Evolutionary conservation across 176 grass and related monocot species (phyloP).

Genomic region (Phoenix roebelenii): DNA sequence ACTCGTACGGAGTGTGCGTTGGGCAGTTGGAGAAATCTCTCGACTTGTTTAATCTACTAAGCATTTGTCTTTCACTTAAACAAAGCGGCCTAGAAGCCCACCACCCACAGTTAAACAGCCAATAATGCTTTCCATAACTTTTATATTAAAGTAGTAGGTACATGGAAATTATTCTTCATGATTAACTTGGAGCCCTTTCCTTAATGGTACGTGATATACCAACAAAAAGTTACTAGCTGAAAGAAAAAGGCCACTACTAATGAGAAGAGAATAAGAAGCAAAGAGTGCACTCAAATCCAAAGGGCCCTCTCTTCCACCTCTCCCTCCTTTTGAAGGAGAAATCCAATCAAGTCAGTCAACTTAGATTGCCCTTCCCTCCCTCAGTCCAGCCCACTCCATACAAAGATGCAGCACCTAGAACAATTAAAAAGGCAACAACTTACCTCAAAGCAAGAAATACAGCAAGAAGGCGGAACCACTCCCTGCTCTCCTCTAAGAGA

Average conservation of each 20-base stretch:
- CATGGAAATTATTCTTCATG: neutral
- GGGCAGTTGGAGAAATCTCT: neutral
- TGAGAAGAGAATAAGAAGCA: neutral
- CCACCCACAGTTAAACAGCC: no score
- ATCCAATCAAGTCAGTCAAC: constrained; percentile 10
- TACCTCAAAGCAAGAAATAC: neutral
- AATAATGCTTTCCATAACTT: no score
- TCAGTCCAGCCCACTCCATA: neutral
- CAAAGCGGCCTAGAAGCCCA: neutral
- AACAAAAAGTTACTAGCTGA: neutral
- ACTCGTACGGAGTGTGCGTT: constrained; percentile 1
- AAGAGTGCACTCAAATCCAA: neutral
- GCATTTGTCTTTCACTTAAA: neutral
- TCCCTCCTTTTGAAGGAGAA: neutral
- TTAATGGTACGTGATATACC: neutral
- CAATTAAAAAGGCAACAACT: constrained; percentile 4
- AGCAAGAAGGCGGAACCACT: neutral
- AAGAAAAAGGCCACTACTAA: neutral
- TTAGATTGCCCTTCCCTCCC: neutral
- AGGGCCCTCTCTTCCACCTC: neutral
- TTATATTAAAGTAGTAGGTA: neutral
- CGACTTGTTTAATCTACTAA: neutral
- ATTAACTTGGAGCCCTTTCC: neutral
- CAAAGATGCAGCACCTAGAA: neutral
- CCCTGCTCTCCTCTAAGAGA: no score